Evolutionary conservation across 441 rosid species (phyloP).

Genomic region (Adansonia madagascariensis): DNA sequence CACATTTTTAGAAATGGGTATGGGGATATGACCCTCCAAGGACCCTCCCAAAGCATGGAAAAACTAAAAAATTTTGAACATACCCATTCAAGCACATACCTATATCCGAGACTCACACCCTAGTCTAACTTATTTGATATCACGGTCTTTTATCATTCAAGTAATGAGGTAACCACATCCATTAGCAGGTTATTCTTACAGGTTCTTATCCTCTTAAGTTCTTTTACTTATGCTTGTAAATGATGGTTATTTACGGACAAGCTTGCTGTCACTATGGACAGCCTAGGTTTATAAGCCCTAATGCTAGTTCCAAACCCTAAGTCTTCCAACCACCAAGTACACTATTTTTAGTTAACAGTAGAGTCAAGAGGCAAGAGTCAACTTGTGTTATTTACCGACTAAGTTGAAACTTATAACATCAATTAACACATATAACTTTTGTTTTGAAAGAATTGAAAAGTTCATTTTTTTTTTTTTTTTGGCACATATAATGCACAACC

Average conservation of each 20-base stretch:
- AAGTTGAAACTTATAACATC: background rate
- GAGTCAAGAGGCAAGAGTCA: background rate
- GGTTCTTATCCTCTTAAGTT: background rate
- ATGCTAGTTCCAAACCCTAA: background rate
- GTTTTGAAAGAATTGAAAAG: background rate
- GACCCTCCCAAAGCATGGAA: no score
- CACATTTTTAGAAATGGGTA: no score
- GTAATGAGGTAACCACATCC: background rate
- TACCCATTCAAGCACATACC: no score
- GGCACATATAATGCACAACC: background rate
- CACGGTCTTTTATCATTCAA: background rate
- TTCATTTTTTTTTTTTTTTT: background rate
- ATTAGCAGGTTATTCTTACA: background rate
- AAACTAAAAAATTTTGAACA: no score
- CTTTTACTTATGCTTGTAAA: background rate
- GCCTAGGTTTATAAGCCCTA: background rate
- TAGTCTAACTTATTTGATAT: background rate
- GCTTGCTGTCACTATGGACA: background rate
- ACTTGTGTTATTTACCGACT: background rate
- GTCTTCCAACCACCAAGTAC: background rate
- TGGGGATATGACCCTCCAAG: no score
- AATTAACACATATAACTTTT: background rate
- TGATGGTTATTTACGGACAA: background rate
- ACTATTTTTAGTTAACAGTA: background rate
- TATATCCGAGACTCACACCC: no score